phyloP scores from a whole-genome alignment of 345 rosid species.

The Cardiospermum halicacabum region DNA sequence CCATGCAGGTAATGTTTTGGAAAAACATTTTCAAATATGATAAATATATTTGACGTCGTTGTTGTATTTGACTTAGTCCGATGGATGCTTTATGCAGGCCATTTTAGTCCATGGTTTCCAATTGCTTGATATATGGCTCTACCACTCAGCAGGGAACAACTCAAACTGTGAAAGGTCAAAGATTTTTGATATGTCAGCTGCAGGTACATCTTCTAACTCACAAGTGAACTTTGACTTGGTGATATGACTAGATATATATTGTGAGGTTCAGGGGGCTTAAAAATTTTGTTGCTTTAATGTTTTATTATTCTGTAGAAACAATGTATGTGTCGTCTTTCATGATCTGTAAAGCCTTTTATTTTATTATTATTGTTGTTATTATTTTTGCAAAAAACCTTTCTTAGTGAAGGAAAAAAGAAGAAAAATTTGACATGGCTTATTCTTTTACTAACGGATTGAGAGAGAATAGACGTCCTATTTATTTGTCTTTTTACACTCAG shows the following conservation, averaged over 20 bases:
- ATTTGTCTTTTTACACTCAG: neutral
- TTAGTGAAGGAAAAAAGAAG: no score
- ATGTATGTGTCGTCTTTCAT: neutral
- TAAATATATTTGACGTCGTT: neutral
- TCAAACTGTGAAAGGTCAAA: constrained; percentile 59
- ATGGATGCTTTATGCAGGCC: constrained; percentile 47
- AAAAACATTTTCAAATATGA: neutral
- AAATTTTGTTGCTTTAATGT: neutral
- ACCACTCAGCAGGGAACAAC: constrained; percentile 61
- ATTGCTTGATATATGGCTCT: constrained; percentile 79
- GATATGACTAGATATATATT: neutral
- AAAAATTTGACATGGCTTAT: neutral
- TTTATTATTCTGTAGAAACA: neutral
- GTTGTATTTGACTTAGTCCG: neutral
- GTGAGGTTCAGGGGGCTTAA: neutral
- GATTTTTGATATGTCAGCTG: constrained; percentile 55
- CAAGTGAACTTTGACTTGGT: constrained; percentile 12
- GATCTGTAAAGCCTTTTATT: no score
- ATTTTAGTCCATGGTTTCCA: constrained; percentile 90
- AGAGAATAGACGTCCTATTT: neutral
- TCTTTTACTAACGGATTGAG: neutral
- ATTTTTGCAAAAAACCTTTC: no score
- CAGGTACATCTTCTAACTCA: constrained; percentile 41
- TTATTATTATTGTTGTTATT: no score
- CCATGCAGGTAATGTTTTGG: constrained; percentile 49